These are phyloP conservation scores for Liquidambar formosana DNA, from an alignment of 164 flowering plant species.

Conservation along the genomic window DNA sequence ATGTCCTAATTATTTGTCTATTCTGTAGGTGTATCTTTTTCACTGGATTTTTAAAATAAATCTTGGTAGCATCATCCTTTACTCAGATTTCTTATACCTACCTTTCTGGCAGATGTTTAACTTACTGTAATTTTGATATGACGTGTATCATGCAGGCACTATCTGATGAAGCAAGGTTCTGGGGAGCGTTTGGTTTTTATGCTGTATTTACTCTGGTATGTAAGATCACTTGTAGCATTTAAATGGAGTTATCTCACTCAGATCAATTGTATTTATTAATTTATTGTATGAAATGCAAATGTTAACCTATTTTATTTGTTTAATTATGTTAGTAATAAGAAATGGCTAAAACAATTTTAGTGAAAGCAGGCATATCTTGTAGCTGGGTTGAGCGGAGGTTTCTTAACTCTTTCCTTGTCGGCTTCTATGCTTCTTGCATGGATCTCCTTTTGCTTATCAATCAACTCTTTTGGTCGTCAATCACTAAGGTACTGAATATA, in stretches of 20 bases:
- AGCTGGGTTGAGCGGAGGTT: conserved; percentile 90
- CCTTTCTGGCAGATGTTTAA: no score
- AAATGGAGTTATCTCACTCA: no score
- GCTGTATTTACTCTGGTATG: conserved; percentile 76
- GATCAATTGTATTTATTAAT: no score
- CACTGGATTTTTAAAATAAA: no score
- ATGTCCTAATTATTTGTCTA: no score
- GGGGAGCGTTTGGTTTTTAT: conserved; percentile 96
- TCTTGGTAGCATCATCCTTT: no score
- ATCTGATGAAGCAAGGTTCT: conserved; percentile 76
- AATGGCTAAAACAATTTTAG: conserved; percentile 12
- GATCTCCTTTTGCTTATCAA: conserved; percentile 45
- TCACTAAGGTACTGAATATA: conserved; percentile 61
- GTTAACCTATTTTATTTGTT: no score
- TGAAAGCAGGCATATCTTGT: conserved; percentile 67
- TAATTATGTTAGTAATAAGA: no score
- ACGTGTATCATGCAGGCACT: conserved; percentile 46
- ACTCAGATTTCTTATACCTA: no score
- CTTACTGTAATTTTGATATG: not conserved
- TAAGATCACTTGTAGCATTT: not conserved
- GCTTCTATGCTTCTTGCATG: conserved; percentile 75
- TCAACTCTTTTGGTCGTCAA: conserved; percentile 39
- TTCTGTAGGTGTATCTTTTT: no score
- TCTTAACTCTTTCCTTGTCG: conserved; percentile 58
- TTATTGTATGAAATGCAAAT: no score